These are phyloP conservation scores for Closterium sp. DNA, from an alignment of 139 green algal genomes.

Conservation along the genomic window DNA sequence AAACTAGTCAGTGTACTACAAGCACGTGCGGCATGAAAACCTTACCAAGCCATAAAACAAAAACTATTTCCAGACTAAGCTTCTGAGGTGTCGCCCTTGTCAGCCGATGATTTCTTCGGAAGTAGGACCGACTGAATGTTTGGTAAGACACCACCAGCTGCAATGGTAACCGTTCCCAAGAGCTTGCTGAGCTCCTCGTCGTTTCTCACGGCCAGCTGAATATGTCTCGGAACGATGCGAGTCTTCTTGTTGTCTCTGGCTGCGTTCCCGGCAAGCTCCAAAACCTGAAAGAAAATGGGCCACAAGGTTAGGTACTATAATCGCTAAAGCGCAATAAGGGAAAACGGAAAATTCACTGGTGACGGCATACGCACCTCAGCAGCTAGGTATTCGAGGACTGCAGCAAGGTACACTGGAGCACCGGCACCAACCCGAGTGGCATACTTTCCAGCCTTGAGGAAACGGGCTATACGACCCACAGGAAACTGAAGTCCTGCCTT, in stretches of 20 bases:
- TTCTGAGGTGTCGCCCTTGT: slow-evolving; percentile 32
- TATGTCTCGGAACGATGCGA: slow-evolving; percentile 69
- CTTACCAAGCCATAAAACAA: not conserved
- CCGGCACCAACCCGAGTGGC: slow-evolving; percentile 67
- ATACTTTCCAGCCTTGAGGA: slow-evolving; percentile 83
- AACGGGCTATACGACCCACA: slow-evolving; percentile 78
- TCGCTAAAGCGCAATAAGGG: not conserved
- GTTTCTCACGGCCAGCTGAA: slow-evolving; percentile 65
- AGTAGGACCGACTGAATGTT: slow-evolving; percentile 90
- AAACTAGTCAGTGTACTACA: not conserved
- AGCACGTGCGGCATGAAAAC: not conserved
- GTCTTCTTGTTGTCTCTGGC: slow-evolving; percentile 82
- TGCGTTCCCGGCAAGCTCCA: slow-evolving; percentile 73
- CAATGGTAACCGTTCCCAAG: slow-evolving; percentile 74
- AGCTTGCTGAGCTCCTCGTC: slow-evolving; percentile 68
- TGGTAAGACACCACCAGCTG: slow-evolving; percentile 77
- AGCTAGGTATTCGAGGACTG: slow-evolving; percentile 81
- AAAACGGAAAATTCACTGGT: not conserved
- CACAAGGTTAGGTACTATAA: not conserved
- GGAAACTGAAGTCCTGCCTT: slow-evolving; percentile 91
- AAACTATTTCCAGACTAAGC: not conserved
- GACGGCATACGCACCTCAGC: slow-evolving; percentile 59
- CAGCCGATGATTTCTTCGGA: slow-evolving; percentile 70
- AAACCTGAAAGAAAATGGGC: slow-evolving; percentile 34
- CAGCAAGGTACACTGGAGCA: slow-evolving; percentile 73